These are phyloP conservation scores for Paramecium octaurelia DNA, from an alignment of 73 alveolate species.

Conservation along the genomic window DNA sequence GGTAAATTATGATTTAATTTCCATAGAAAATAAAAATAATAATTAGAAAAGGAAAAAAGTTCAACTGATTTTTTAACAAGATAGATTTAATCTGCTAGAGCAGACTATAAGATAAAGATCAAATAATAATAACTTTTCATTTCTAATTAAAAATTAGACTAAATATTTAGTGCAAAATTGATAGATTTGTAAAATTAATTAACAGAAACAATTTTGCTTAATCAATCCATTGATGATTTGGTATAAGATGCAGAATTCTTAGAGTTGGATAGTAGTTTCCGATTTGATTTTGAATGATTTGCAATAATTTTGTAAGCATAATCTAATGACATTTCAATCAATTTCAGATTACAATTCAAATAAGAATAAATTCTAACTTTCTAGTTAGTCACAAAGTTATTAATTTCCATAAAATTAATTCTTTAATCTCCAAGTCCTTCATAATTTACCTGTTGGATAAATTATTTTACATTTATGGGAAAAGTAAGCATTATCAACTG, in stretches of 20 bases:
- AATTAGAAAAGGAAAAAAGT: neutral
- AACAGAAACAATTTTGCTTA: neutral
- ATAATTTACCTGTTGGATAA: neutral
- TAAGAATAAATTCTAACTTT: neutral
- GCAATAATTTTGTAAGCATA: neutral
- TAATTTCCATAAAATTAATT: neutral
- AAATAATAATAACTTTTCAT: neutral
- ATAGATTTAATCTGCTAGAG: neutral
- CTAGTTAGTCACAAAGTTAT: conserved; percentile 3
- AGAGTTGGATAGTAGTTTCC: neutral
- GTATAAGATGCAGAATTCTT: neutral
- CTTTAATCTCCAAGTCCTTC: neutral
- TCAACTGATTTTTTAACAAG: neutral
- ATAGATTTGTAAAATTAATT: neutral
- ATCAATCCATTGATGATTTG: neutral
- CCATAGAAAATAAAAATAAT: neutral
- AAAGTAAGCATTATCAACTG: neutral
- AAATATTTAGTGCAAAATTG: neutral
- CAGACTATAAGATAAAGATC: neutral
- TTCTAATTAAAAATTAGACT: neutral
- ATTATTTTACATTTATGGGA: too few species aligned
- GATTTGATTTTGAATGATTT: neutral
- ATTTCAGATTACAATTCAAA: neutral
- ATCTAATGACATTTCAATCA: neutral
- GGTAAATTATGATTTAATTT: neutral